Conservation (phyloP, 148 eudicot genomes). For the Vaccinium darrowii region DNA sequence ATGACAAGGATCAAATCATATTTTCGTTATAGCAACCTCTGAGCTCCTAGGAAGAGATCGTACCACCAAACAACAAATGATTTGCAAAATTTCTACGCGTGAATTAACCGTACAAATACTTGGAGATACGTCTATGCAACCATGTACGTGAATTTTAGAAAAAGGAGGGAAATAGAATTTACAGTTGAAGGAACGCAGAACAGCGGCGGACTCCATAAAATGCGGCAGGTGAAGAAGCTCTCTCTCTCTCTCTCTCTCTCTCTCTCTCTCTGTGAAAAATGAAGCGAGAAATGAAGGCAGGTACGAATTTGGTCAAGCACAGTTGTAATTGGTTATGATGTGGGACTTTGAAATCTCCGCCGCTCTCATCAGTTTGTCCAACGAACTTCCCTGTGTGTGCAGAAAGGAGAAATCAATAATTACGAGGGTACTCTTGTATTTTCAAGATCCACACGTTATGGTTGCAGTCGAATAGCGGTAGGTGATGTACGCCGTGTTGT, state of each 20-base stretch:
- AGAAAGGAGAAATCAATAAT: not conserved
- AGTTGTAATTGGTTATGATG: not conserved
- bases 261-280: no score
- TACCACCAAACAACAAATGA: not conserved
- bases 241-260: not conserved
- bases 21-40: not conserved
- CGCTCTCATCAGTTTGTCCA: not conserved
- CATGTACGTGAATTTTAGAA: not conserved
- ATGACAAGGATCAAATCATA: not conserved
- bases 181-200: constrained; percentile 18
- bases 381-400: not conserved
- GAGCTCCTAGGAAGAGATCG: not conserved
- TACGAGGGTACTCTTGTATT: not conserved
- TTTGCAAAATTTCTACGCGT: not conserved
- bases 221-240: constrained; percentile 4
- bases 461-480: no score
- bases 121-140: no score
- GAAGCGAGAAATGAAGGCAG: constrained; percentile 7
- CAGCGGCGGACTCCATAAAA: constrained; percentile 21
- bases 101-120: not conserved
- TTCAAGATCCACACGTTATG: not conserved
- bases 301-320: not conserved
- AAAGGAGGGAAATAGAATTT: not conserved
- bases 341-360: not conserved
- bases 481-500: no score